Evolutionary conservation across 1,284 basidiomycete genomes (phyloP).

Genomic region (Ustilago bromivora): DNA sequence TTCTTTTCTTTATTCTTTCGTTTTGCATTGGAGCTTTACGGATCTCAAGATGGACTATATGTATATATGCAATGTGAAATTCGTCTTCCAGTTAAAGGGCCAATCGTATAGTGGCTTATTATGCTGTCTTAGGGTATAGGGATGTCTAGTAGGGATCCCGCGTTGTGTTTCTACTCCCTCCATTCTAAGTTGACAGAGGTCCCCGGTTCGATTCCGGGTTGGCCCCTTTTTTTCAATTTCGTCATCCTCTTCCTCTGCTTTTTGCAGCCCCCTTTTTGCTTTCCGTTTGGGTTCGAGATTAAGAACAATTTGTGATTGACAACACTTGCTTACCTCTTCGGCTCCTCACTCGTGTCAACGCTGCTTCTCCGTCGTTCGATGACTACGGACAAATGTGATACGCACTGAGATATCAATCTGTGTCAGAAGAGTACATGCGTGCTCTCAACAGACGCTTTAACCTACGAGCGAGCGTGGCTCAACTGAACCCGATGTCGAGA

Average conservation of each 20-base stretch:
- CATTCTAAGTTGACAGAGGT: constrained; percentile 54
- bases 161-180: neutral
- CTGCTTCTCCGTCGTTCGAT: no score
- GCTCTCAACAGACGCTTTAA: neutral
- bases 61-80: neutral
- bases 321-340: no score
- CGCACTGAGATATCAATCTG: no score
- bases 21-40: no score
- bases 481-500: neutral
- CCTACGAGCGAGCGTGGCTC: neutral
- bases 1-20: no score
- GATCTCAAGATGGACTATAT: no score
- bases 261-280: neutral
- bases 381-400: no score
- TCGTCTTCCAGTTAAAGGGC: constrained; percentile 7
- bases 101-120: constrained; percentile 56
- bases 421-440: no score
- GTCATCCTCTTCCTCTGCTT: neutral
- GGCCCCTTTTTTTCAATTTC: constrained; percentile 28
- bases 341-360: no score
- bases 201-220: constrained; percentile 59
- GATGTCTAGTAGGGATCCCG: no score
- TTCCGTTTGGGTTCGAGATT: neutral
- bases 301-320: neutral
- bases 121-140: constrained; percentile 27